phyloP scores from a whole-genome alignment of 164 flowering plant species.

The Platanus orientalis region DNA sequence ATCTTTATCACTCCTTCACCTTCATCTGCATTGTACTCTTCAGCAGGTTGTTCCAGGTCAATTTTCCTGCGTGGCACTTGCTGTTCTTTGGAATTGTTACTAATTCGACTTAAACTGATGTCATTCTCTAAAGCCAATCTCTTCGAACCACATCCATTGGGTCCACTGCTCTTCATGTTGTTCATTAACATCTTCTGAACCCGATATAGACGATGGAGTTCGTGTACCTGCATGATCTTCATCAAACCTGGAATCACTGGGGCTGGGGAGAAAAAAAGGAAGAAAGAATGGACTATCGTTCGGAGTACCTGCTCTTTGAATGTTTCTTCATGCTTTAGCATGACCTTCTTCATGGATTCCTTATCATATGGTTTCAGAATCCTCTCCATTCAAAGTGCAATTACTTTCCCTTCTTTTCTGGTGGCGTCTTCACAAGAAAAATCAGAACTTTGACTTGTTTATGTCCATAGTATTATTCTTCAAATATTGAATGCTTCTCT shows the following conservation, averaged over 20 bases:
- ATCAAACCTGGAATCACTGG: not conserved
- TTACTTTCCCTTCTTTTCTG: not conserved
- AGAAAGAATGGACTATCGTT: not conserved
- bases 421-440: not conserved
- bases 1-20: constrained; percentile 20
- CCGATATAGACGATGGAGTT: constrained; percentile 78
- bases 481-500: not conserved
- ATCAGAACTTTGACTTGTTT: not conserved
- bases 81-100: constrained; percentile 7
- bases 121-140: constrained; percentile 15
- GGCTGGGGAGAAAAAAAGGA: not conserved
- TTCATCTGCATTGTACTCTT: constrained; percentile 26
- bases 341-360: constrained; percentile 70
- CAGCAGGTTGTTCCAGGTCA: constrained; percentile 55
- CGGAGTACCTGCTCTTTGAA: constrained; percentile 76
- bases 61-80: constrained; percentile 17
- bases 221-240: constrained; percentile 45
- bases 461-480: not conserved
- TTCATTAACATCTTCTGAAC: constrained; percentile 72
- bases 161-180: constrained; percentile 18
- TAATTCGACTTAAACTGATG: not conserved
- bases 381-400: constrained; percentile 41
- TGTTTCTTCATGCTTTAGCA: constrained; percentile 74
- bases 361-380: constrained; percentile 35
- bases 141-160: constrained; percentile 2